phyloP scores from a whole-genome alignment of 1,284 basidiomycete genomes.

The Coniferiporia sulphurascens region DNA sequence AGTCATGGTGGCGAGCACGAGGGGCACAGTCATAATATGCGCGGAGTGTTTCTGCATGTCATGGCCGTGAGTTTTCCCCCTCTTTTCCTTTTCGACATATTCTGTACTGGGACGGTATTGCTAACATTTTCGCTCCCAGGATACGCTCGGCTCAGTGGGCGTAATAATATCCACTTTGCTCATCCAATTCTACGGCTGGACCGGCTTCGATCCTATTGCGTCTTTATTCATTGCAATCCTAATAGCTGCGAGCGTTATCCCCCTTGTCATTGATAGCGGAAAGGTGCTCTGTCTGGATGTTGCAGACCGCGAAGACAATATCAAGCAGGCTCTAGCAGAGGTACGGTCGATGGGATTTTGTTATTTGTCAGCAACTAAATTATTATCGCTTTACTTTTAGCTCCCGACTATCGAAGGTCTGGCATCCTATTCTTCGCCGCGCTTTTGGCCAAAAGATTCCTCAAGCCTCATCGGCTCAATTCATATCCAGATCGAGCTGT shows the following conservation, averaged over 20 bases:
- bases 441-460: conserved; percentile 97
- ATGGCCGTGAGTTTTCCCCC: conserved; percentile 65
- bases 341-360: conserved; percentile 38
- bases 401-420: conserved; percentile 70
- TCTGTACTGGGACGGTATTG: conserved; percentile 13
- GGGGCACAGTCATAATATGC: conserved; percentile 97
- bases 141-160: conserved; percentile 91
- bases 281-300: conserved; percentile 87
- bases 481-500: conserved; percentile 72
- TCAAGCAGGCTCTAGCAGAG: conserved; percentile 73
- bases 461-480: conserved; percentile 85
- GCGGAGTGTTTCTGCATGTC: conserved; percentile 94
- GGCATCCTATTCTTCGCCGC: conserved; percentile 71
- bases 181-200: conserved; percentile 98
- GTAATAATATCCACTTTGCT: conserved; percentile 96
- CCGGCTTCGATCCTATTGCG: conserved; percentile 97
- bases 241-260: conserved; percentile 93
- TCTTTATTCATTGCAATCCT: conserved; percentile 94
- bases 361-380: background rate
- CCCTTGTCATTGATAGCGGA: conserved; percentile 91
- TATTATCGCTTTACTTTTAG: conserved; percentile 31
- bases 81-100: background rate
- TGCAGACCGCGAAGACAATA: conserved; percentile 59
- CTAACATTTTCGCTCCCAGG: conserved; percentile 38
- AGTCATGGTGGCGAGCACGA: conserved; percentile 55